These are phyloP conservation scores for Sindora glabra DNA, from an alignment of 306 rosid genomes.

Conservation along the genomic window DNA sequence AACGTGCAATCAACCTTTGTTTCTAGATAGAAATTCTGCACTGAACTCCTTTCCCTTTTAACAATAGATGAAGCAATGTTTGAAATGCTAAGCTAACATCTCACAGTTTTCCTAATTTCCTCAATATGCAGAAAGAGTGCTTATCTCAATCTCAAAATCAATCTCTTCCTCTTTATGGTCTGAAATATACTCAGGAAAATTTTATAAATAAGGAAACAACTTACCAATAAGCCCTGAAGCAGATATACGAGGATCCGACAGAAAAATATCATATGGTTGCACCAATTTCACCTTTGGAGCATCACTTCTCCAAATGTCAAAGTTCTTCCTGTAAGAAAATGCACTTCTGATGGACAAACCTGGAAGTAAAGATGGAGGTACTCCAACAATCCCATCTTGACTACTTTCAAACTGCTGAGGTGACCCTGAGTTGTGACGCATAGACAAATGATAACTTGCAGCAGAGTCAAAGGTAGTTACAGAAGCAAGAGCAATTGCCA, in stretches of 20 bases:
- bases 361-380: conserved; percentile 59
- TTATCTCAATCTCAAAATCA: neutral
- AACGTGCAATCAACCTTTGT: no score
- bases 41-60: neutral
- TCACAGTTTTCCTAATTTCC: conserved; percentile 7
- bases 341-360: conserved; percentile 71
- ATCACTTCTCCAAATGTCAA: conserved; percentile 69
- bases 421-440: conserved; percentile 50
- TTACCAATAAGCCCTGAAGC: conserved; percentile 74
- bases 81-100: neutral
- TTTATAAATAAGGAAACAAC: conserved; percentile 6
- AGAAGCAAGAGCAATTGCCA: conserved; percentile 72
- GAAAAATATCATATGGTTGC: conserved; percentile 74
- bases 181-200: neutral
- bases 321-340: conserved; percentile 46
- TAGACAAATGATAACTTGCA: conserved; percentile 54
- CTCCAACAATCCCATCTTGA: conserved; percentile 18
- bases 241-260: conserved; percentile 62
- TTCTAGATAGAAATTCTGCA: neutral
- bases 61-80: neutral
- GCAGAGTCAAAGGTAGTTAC: conserved; percentile 46
- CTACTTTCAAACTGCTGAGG: conserved; percentile 42
- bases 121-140: neutral
- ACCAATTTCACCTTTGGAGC: conserved; percentile 53
- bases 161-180: neutral